A percentile compares a stretch with the other conserved stretches of the same genome.
Conservation (phyloP, 108 stramenopile genomes). For the Conticribra guillardii region DNA sequence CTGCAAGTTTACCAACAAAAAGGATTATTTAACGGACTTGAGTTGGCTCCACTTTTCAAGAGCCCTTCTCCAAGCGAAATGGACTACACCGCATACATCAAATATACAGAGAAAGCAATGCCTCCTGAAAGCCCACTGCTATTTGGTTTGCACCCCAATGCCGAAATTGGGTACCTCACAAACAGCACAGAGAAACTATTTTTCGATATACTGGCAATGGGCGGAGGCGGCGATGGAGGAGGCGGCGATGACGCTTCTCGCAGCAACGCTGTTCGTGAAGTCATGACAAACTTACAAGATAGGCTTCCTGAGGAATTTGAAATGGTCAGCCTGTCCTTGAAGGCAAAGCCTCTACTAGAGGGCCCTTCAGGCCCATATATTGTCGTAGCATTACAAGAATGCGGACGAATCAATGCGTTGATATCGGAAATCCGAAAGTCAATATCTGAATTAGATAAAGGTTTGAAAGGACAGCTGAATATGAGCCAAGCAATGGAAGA, state of each 20-base stretch:
- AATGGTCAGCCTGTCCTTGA: constrained; percentile 57
- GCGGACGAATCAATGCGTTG: constrained; percentile 77
- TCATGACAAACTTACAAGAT: constrained; percentile 60
- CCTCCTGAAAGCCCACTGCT: constrained; percentile 74
- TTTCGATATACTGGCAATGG: constrained; percentile 62
- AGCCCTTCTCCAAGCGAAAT: constrained; percentile 58
- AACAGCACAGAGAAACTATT: constrained; percentile 61
- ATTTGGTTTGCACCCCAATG: constrained; percentile 84
- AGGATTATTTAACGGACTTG: constrained; percentile 40
- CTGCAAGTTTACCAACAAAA: constrained; percentile 53
- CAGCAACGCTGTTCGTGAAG: constrained; percentile 33
- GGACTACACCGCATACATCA: constrained; percentile 62
- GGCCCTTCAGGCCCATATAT: constrained; percentile 71
- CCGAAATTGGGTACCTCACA: constrained; percentile 81
- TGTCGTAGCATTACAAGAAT: constrained; percentile 82
- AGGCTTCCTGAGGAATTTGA: constrained; percentile 70
- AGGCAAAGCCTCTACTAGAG: constrained; percentile 67
- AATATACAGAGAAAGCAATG: constrained; percentile 59
- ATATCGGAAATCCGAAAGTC: constrained; percentile 65
- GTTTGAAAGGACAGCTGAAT: constrained; percentile 81
- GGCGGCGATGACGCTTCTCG: constrained; percentile 22
- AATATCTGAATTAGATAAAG: constrained; percentile 81
- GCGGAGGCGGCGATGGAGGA: constrained; percentile 52
- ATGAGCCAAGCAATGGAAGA: constrained; percentile 81
- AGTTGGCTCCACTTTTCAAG: constrained; percentile 76